A percentile compares a stretch with the other conserved stretches of the same genome.
Conservation (phyloP, 2,329 filamentous ascomycete species). For the Botryotinia globosa region DNA sequence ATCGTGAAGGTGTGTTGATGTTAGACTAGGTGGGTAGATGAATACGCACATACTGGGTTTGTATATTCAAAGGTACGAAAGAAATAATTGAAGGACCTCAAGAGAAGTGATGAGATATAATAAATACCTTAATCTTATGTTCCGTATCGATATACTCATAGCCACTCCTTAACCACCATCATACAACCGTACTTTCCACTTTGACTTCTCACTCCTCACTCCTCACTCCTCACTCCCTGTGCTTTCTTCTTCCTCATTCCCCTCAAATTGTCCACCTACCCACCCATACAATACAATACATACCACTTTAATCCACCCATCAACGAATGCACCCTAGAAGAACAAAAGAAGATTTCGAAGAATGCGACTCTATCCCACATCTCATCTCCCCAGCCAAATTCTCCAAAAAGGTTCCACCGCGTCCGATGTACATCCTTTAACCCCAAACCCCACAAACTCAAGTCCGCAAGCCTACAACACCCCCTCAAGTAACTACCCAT, state of each 20-base stretch:
- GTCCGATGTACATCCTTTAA: background rate
- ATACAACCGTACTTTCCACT: background rate
- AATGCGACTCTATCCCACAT: background rate
- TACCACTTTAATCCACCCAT: background rate
- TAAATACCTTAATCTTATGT: background rate
- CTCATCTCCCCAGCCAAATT: background rate
- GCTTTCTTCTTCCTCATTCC: background rate
- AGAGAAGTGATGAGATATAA: too few relatives aligned
- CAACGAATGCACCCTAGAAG: background rate
- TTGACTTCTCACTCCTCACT: background rate
- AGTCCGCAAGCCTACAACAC: too few relatives aligned
- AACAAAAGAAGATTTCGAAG: background rate
- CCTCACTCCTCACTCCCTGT: background rate
- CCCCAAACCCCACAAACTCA: background rate
- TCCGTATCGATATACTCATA: background rate
- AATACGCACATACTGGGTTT: background rate
- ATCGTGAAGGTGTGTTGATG: background rate
- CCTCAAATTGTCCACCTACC: background rate
- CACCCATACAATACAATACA: background rate
- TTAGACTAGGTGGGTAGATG: background rate
- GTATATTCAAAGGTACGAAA: background rate
- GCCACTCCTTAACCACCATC: too few relatives aligned
- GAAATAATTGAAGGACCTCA: background rate
- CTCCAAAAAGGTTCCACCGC: conserved; percentile 1
- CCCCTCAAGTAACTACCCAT: background rate